Base-by-base conservation (phyloP, 2,329 filamentous ascomycete species). In the Aspergillus terreus region DNA sequence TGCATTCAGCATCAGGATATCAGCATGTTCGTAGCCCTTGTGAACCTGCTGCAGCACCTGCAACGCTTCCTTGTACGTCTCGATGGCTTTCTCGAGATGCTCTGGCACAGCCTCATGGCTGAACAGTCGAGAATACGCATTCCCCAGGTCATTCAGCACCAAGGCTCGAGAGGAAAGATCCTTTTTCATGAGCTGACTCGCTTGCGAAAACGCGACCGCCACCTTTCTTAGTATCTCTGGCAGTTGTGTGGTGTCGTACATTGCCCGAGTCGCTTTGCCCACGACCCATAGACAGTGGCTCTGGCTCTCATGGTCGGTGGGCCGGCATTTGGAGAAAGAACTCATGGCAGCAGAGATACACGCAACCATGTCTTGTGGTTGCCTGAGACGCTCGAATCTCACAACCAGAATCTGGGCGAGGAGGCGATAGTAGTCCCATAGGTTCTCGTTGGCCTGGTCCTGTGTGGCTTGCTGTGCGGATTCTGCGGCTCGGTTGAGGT, bases 1-100 rank as follows among this genome's bases (percentile, higher is more conserved):
- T 6, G 41, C 23, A 17, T 50, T 50, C 1, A 50, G 25, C 47
- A 50, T 50, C 15, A 50, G 32, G 17, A 50, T 44, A 44, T 50
- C 14, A 4, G 47, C 40, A 15, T 50, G 47, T 17, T 23, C 15
- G 15, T 50, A 40, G 2, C 40, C 38, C 4, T 30, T 2, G 21
- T 38, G n/a, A 6, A 40, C 15, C 14, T 14, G 27, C 14, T 50
- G 47, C 4, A 50, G 47, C 19, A n/a, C 40, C 5, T 40, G 27
- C 4, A 50, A 25, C 2, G 47, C 27, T 14, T 44, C 32, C 23
- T 45, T 44, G 12, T 50, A 45, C 5, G 47, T 32, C 6, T 50
- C 47, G 9, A 50, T 50, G 5, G 41, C 47, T 25, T 50, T 44
- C 14, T 50, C 47, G 5, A 50, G 41, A 11, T 44, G 32, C 41